These are phyloP conservation scores for Dipodascus albidus DNA, from an alignment of 805 yeast species.

Conservation along the genomic window DNA sequence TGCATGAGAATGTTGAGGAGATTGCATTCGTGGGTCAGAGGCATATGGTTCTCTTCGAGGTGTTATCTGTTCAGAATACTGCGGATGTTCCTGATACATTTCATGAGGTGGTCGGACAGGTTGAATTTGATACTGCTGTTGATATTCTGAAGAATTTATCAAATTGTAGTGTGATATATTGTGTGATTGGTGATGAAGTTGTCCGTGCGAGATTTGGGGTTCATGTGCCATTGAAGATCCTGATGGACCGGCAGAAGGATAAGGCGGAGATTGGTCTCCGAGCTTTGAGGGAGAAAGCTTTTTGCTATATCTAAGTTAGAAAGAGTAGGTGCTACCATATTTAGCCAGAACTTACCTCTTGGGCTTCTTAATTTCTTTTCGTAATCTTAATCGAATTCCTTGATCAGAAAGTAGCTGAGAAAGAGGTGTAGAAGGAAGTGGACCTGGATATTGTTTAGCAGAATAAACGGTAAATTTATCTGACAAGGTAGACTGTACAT, in stretches of 20 bases:
- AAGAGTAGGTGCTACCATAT: not conserved
- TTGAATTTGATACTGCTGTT: not conserved
- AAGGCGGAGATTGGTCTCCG: not conserved
- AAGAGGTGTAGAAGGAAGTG: not conserved
- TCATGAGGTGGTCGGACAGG: not conserved
- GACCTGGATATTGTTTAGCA: constrained; percentile 2
- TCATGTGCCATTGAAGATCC: not conserved
- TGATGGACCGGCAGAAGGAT: not conserved
- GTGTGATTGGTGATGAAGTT: not conserved
- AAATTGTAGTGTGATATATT: not conserved
- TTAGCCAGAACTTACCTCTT: not conserved
- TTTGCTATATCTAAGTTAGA: not conserved
- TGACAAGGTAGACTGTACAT: not conserved
- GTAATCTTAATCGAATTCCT: not conserved
- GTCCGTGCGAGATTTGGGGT: not conserved
- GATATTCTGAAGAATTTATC: not conserved
- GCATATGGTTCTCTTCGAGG: not conserved
- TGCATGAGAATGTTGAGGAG: not conserved
- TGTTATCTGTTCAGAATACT: not conserved
- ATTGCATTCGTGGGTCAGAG: not conserved
- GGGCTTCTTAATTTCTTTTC: constrained; percentile 1
- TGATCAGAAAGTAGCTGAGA: constrained; percentile 2
- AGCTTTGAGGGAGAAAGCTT: not conserved
- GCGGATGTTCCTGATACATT: not conserved
- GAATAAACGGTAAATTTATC: not conserved